Evolutionary conservation across 106 monocot species (phyloP).

Genomic region (Phalaenopsis aphrodite): DNA sequence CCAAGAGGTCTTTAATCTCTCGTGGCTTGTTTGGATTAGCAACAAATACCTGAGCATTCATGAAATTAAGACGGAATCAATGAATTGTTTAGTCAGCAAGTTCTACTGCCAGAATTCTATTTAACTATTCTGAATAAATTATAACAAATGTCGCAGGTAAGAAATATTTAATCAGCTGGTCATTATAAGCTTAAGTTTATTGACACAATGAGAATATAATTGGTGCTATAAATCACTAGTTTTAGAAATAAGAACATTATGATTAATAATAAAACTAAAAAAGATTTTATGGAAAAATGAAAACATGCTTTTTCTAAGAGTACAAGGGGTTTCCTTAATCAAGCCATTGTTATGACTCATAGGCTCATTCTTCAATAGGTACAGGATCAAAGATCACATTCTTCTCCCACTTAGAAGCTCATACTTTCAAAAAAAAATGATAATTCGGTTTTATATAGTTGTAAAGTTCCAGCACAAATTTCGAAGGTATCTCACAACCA

Average conservation of each 20-base stretch:
- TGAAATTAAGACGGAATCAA: not conserved
- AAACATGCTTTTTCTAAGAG: not conserved
- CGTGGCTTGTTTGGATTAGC: constrained; percentile 68
- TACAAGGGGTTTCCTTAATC: not conserved
- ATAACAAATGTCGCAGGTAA: not conserved
- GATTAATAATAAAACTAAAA: not conserved
- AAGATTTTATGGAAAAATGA: not conserved
- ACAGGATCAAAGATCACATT: not conserved
- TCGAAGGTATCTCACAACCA: too few relatives aligned
- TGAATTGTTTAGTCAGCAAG: not conserved
- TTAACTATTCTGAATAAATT: not conserved
- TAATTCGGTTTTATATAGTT: too few relatives aligned
- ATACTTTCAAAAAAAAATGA: not conserved
- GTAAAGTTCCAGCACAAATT: too few relatives aligned
- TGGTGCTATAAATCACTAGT: not conserved
- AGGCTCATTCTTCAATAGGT: not conserved
- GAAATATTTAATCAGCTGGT: not conserved
- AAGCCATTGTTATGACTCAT: not conserved
- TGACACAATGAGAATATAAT: not conserved
- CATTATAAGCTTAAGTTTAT: not conserved
- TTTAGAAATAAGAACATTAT: not conserved
- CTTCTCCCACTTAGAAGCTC: not conserved
- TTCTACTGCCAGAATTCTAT: not conserved
- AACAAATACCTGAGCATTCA: constrained; percentile 51
- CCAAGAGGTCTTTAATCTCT: constrained; percentile 40